A percentile compares a stretch with the other conserved stretches of the same genome.
Conservation (phyloP, 306 rosid genomes). For the Lupinus albus region DNA sequence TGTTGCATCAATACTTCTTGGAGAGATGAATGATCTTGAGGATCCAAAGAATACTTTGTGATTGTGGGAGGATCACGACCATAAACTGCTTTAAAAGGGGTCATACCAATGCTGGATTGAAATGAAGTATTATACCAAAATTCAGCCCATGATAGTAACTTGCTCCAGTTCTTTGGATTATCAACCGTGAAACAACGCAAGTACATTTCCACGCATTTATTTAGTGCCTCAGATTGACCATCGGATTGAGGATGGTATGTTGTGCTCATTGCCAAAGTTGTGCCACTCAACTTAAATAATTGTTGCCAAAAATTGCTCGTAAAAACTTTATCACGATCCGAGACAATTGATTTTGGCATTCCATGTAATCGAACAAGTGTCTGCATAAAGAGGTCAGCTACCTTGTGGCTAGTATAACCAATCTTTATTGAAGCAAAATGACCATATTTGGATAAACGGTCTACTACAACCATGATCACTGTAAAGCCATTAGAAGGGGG, state of each 20-base stretch:
- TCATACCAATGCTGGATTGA: not conserved
- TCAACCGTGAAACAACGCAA: not conserved
- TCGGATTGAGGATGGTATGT: not conserved
- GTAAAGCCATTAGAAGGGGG: not conserved
- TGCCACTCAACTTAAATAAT: not conserved
- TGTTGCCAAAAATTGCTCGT: not conserved
- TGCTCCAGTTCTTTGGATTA: not conserved
- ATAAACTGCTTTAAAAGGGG: not conserved
- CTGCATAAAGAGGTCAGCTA: not conserved
- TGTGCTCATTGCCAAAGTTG: not conserved
- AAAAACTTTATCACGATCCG: not conserved
- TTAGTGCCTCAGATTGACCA: not conserved
- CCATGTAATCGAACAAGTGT: too few relatives aligned
- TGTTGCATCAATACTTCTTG: fast-evolving
- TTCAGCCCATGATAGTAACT: not conserved
- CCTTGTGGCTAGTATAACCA: not conserved
- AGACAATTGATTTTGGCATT: too few relatives aligned
- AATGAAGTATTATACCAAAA: not conserved
- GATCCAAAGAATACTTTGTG: too few relatives aligned
- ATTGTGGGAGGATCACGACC: not conserved
- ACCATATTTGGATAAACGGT: not conserved
- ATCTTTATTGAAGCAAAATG: not conserved
- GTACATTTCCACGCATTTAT: not conserved
- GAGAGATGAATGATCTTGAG: not conserved
- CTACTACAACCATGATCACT: not conserved